phyloP scores from a whole-genome alignment of 192 early-diverging fungal species.

The Entomortierella lignicola region DNA sequence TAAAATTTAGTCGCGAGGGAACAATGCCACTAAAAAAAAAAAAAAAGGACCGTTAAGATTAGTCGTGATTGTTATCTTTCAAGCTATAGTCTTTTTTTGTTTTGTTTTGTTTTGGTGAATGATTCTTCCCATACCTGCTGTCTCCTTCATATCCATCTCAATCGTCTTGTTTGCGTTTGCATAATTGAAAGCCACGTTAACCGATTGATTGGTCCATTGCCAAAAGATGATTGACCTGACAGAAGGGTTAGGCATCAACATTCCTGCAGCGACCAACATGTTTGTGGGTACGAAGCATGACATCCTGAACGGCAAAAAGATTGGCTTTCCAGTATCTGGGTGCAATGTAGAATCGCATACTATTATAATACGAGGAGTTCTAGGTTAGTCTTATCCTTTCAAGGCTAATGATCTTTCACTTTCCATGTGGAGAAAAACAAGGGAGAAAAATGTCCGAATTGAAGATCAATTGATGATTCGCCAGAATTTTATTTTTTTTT shows the following conservation, averaged over 20 bases:
- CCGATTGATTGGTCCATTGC: slow-evolving; percentile 86
- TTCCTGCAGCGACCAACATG: slow-evolving; percentile 82
- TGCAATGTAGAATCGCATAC: slow-evolving; percentile 84
- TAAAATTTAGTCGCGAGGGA: neutral
- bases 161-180: slow-evolving; percentile 87
- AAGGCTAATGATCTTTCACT: neutral
- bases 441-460: neutral
- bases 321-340: slow-evolving; percentile 82
- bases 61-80: too few species aligned
- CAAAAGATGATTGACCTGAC: slow-evolving; percentile 74
- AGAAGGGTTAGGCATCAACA: slow-evolving; percentile 85
- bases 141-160: slow-evolving; percentile 77
- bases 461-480: too few species aligned
- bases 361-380: slow-evolving; percentile 7
- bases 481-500: too few species aligned
- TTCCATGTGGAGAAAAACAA: slow-evolving; percentile 3
- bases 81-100: neutral
- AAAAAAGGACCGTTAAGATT: neutral
- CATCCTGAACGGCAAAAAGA: slow-evolving; percentile 87
- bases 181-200: slow-evolving; percentile 89
- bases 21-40: neutral
- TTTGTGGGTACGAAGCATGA: slow-evolving; percentile 88
- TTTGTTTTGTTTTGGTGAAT: too few species aligned
- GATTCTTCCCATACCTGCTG: slow-evolving; percentile 63
- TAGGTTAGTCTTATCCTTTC: neutral